phyloP scores from a whole-genome alignment of 2,329 filamentous ascomycete species.

The Botrytis squamosa region DNA sequence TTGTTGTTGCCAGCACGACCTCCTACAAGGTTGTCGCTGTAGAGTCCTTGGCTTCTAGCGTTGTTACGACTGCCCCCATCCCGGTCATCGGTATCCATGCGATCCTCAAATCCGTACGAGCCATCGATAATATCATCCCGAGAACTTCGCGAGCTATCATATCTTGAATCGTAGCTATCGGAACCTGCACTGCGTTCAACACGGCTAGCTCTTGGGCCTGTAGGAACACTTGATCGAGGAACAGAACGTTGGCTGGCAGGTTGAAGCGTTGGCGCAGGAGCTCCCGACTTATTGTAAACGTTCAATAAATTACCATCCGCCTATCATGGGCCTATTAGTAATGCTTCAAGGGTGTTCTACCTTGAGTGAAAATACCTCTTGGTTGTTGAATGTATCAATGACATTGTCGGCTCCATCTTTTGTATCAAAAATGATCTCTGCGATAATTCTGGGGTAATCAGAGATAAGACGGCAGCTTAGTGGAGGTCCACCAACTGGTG shows the following conservation, averaged over 20 bases:
- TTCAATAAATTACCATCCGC: slow-evolving; percentile 73
- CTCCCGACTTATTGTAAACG: slow-evolving; percentile 65
- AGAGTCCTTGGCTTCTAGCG: slow-evolving; percentile 31
- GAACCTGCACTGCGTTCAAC: slow-evolving; percentile 28
- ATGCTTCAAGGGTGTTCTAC: not conserved
- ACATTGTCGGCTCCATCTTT: slow-evolving; percentile 72
- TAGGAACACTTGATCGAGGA: slow-evolving; percentile 27
- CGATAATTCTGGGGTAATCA: slow-evolving; percentile 68
- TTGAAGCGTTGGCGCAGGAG: slow-evolving; percentile 17
- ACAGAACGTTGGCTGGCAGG: slow-evolving; percentile 3
- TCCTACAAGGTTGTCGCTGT: slow-evolving; percentile 38
- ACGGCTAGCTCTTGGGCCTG: slow-evolving; percentile 37
- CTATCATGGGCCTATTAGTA: slow-evolving; percentile 41
- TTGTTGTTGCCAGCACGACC: slow-evolving; percentile 23
- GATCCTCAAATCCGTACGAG: slow-evolving; percentile 40
- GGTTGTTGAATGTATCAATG: slow-evolving; percentile 73
- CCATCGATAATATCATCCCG: slow-evolving; percentile 39
- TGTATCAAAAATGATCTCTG: slow-evolving; percentile 72
- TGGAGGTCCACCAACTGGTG: slow-evolving; percentile 68
- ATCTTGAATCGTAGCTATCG: slow-evolving; percentile 32
- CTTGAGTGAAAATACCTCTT: slow-evolving; percentile 56
- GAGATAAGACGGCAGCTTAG: slow-evolving; percentile 66
- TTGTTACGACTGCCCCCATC: slow-evolving; percentile 24
- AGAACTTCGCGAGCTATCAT: slow-evolving; percentile 25
- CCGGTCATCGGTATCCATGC: slow-evolving; percentile 38